These are phyloP conservation scores for Yarrowia galli DNA, from an alignment of 1,139 yeast genomes.

Conservation along the genomic window DNA sequence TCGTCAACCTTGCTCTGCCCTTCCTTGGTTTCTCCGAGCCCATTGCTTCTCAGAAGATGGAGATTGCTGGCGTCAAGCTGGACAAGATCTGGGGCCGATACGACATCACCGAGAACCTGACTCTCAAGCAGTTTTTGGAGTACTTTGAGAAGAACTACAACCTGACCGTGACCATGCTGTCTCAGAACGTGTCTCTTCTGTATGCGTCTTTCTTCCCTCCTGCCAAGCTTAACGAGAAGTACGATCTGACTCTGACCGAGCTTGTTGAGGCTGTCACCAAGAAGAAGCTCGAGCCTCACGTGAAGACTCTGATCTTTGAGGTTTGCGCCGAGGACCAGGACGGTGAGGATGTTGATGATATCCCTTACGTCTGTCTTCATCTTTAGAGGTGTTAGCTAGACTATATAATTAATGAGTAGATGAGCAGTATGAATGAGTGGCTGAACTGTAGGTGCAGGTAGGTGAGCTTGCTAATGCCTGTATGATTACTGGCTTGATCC, in stretches of 20 bases:
- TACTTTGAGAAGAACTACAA: slow-evolving; percentile 83
- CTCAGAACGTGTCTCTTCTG: slow-evolving; percentile 86
- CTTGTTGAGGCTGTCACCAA: slow-evolving; percentile 83
- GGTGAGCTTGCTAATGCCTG: too few relatives aligned
- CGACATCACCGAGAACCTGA: slow-evolving; percentile 77
- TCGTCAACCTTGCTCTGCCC: slow-evolving; percentile 91
- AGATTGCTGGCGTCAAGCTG: slow-evolving; percentile 73
- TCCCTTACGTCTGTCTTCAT: slow-evolving; percentile 70
- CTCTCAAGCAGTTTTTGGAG: slow-evolving; percentile 76
- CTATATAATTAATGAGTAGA: background rate
- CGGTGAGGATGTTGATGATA: slow-evolving; percentile 93
- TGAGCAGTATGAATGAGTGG: background rate
- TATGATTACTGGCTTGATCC: too few relatives aligned
- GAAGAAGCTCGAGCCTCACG: slow-evolving; percentile 79
- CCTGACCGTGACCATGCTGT: slow-evolving; percentile 85
- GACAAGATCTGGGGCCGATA: slow-evolving; percentile 97
- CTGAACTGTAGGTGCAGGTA: too few relatives aligned
- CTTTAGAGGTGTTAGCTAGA: slow-evolving; percentile 40
- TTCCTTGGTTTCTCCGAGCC: slow-evolving; percentile 98
- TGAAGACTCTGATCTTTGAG: slow-evolving; percentile 81
- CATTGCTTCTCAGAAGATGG: slow-evolving; percentile 78
- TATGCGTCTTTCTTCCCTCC: slow-evolving; percentile 96
- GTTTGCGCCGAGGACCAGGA: slow-evolving; percentile 89
- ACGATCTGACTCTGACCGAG: slow-evolving; percentile 69
- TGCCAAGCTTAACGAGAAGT: slow-evolving; percentile 82